Evolutionary conservation across 306 rosid genomes (phyloP).

Genomic region (Pyrus betulifolia): DNA sequence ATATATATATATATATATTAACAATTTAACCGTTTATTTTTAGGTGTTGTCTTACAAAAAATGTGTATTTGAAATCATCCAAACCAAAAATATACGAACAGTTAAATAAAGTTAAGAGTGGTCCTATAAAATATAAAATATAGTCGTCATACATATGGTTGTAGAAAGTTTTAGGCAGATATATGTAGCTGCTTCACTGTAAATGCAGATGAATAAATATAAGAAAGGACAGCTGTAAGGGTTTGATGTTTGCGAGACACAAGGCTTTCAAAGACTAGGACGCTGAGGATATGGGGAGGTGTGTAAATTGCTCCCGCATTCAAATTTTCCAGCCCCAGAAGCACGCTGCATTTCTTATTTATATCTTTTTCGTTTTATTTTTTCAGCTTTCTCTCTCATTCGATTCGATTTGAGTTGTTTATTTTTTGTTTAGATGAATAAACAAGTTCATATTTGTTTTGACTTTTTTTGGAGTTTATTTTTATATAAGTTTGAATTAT

Average conservation of each 20-base stretch:
- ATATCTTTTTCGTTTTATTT: no score
- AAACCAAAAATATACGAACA: no score
- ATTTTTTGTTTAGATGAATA: no score
- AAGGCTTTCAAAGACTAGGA: slow-evolving; percentile 26
- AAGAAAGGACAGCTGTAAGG: slow-evolving; percentile 50
- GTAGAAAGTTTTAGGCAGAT: no score
- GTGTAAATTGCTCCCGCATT: slow-evolving; percentile 30
- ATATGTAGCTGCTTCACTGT: not conserved
- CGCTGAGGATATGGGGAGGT: slow-evolving; percentile 21
- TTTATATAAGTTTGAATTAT: no score
- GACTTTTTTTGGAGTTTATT: not conserved
- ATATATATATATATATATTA: no score
- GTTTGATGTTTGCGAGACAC: slow-evolving; percentile 52
- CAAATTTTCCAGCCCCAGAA: slow-evolving; percentile 28
- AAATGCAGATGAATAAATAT: slow-evolving; percentile 1
- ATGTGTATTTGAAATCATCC: not conserved
- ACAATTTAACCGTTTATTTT: not conserved
- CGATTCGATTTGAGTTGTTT: not conserved
- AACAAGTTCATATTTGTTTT: not conserved
- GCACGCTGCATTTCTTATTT: slow-evolving; percentile 33
- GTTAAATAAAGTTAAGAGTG: no score
- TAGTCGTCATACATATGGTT: no score
- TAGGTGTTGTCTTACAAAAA: no score
- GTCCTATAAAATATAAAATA: no score
- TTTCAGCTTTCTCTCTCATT: no score